Base-by-base conservation (phyloP, 2,329 filamentous ascomycete genomes). In the Xylaria hypoxylon region DNA sequence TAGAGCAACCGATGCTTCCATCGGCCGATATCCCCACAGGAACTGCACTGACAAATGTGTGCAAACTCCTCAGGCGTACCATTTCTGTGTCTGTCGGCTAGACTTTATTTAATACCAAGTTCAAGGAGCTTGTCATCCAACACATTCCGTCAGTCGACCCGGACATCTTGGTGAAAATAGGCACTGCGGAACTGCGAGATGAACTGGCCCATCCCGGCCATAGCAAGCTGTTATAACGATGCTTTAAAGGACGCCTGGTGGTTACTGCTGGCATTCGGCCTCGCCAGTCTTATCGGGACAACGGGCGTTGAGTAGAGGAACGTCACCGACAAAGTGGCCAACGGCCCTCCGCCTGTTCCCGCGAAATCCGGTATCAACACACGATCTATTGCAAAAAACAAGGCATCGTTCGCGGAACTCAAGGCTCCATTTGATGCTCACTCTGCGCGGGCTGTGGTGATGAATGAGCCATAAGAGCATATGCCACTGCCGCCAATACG, bases 271-370 rank as follows among this genome's bases (percentile, higher is more conserved):
- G 48, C 58, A 13, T 52, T 61, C 19, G 24, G 47, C 10, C 33
- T 45, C 2, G 58, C 24, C 26, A 42, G 45, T 17, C 47, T 53
- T 8, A 38, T 52, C 13, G 58, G 58, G 5, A 47, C 58, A 7
- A 47, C 53, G 19, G 58, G 58, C 1, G 58, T 61, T 28, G 58
- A 61, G 35, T 61, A 47, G 58, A 48, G 58, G 33, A 61, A 38
- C 24, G 58, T 61, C 10, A 61, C 58, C 5, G 58, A 61, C 24
- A 61, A 61, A 28, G 58, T 61, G 15, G 58, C 58, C 5, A 61
- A 61, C 45, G 44, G 26, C 8, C 47, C 56, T 48, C 56, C 35
- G 3, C 52, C 56, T 48, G 55, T 35, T 19, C 55, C 55, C 11
- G 31, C 42, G 38, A 42, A 44, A n/a, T 42, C n/a, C 52, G 17